Evolutionary conservation across 2,329 filamentous ascomycete genomes (phyloP).

Genomic region (Ophiostoma quercus): DNA sequence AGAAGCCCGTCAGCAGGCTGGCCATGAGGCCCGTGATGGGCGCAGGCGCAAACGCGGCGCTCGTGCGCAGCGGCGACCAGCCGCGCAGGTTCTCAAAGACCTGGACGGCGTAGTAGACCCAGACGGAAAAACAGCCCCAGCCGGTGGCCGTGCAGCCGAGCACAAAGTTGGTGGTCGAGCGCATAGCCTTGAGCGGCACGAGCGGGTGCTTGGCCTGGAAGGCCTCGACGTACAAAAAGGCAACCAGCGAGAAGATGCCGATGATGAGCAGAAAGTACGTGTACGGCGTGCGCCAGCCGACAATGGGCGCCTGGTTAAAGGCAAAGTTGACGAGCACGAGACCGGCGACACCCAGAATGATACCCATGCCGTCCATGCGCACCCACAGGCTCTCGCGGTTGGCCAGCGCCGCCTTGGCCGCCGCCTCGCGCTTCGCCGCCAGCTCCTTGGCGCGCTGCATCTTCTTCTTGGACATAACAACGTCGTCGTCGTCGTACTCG

Average conservation of each 20-base stretch:
- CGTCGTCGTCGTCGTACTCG: conserved; percentile 19
- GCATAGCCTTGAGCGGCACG: conserved; percentile 47
- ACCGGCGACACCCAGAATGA: conserved; percentile 42
- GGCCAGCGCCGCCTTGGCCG: neutral
- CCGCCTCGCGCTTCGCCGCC: neutral
- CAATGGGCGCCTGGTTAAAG: conserved; percentile 53
- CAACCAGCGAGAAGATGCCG: conserved; percentile 43
- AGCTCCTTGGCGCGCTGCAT: neutral
- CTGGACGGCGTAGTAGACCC: conserved; percentile 39
- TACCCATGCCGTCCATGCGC: conserved; percentile 30
- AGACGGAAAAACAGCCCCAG: conserved; percentile 42
- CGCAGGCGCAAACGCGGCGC: conserved; percentile 43
- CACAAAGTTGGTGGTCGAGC: conserved; percentile 44
- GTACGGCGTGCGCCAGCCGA: conserved; percentile 49
- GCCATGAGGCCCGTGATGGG: conserved; percentile 43
- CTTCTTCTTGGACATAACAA: conserved; percentile 15
- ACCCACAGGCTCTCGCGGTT: conserved; percentile 28
- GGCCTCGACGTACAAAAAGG: conserved; percentile 49
- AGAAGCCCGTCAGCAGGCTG: conserved; percentile 41
- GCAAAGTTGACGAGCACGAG: conserved; percentile 54
- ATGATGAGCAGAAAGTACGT: conserved; percentile 48
- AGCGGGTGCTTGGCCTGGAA: conserved; percentile 41
- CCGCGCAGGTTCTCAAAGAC: conserved; percentile 36
- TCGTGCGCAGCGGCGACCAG: conserved; percentile 41
- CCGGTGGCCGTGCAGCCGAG: conserved; percentile 43